Base-by-base conservation (phyloP, 116 monocot genomes). In the Cymodocea nodosa region DNA sequence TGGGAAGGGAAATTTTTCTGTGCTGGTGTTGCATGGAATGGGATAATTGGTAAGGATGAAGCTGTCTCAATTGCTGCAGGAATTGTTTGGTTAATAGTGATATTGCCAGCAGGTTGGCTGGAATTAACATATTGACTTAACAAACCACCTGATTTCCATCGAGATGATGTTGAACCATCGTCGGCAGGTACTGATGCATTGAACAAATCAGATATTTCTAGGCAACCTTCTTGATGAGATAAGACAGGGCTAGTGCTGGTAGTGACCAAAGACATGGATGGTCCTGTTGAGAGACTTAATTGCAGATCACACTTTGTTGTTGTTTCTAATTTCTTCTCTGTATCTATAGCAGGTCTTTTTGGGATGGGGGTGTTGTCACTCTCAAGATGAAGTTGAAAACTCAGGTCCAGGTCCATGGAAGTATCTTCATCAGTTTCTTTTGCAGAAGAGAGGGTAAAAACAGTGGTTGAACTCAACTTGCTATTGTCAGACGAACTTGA, bases 401-500 rank as follows among this genome's bases (percentile, higher is more conserved):
- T 82, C 56, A 86, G 61, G 1, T 64, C 83, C 18, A 90, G 24
- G 59, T 84, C 77, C 54, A 75, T 63, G 23, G 83, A 89, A n/a
- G 77, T 73, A 36, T 68, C 83, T 50, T 83, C 83, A 25, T 90
- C 81, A 5, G 65, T 78, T 52, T 79, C 85, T 56, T 86, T 79
- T 6, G 75, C 68, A 20, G 90, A 75, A 17, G 81, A 79, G 22
- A 69, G 51, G 52, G 83, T 77, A 70, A 63, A 83, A 15, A 51
- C 62, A 71, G 81, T 79, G 52, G 79, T 68, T 4, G 83, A 84
- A 62, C 90, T 86, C 62, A 71, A 65, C 62, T 80, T 86, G 70
- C 83, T 79, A 71, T 67, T 79, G n/a, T 84, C 84, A 48, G 86
- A 86, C 2, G 77, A 77, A 73, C 74, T 77, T 35, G 75, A 52